Base-by-base conservation (phyloP, 2,329 filamentous ascomycete species). In the Penicillium sp. region DNA sequence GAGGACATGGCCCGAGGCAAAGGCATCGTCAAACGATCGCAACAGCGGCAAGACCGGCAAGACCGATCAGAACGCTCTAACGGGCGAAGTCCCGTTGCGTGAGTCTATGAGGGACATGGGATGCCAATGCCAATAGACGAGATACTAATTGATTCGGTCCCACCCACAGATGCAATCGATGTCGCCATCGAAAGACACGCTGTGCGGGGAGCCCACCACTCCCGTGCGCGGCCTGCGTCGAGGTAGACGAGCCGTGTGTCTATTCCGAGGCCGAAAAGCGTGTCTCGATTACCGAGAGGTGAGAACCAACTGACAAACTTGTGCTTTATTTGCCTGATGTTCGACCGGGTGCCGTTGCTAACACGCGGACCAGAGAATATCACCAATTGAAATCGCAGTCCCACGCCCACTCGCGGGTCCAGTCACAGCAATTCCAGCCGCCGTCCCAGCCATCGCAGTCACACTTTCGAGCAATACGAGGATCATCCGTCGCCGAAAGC, bases 191-290 rank as follows among this genome's bases (percentile, higher is more conserved):
- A 40, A 78, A 77, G 58, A 75, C 73, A 8, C 73, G 74, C 55
- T 78, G 76, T 57, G 69, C 68, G 28, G 75, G 75, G 6, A 73
- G 62, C 45, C 73, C 74, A 13, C 76, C 75, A 1, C 65, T 69
- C n/a, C 73, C 73, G 4, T 78, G 76, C 55, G 68, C 71, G 26
- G 70, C 73, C 10, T 76, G 75, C 48, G 69, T 71, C 35, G 74
- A 75, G 52, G 72, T 62, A 1, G 72, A 71, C 1, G 70, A 71
- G 6, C 51, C 63, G 16, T 77, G 75, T 61, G 65, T 75, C 14
- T 78, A 76, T 59, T 72, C 75, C 0, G 75, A 78, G 64, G 70
- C 72, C 7, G 75, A 76, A 45, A 76, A 75, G 54, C 68, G 74
- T 10, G 66, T 77, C 13, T 73, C 73, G 1, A 72, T 78, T 25